Percentiles rank a stretch among this genome's conserved stretches.
Conservation (phyloP, 2,329 filamentous ascomycete genomes). For the Claviceps monticola region DNA sequence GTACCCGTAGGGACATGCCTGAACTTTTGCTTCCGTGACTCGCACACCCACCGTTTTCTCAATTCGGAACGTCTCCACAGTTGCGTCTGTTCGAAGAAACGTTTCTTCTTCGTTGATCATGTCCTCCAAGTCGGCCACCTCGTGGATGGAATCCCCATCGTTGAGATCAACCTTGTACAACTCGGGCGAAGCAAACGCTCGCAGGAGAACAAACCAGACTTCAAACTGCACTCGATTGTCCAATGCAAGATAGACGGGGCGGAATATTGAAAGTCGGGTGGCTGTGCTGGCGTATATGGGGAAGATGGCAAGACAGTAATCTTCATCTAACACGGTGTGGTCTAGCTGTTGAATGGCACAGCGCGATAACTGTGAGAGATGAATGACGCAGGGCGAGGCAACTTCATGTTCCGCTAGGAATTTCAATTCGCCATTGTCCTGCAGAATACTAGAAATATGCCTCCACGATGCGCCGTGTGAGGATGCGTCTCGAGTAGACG, state of each 20-base stretch:
- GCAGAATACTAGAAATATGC: conserved; percentile 79
- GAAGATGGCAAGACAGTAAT: conserved; percentile 90
- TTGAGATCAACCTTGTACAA: conserved; percentile 54
- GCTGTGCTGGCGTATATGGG: conserved; percentile 74
- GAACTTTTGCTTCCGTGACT: conserved; percentile 49
- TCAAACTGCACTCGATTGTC: conserved; percentile 87
- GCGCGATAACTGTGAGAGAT: conserved; percentile 76
- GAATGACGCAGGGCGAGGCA: conserved; percentile 66
- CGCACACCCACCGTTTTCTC: conserved; percentile 46
- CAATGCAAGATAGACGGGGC: conserved; percentile 79
- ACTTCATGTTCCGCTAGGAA: conserved; percentile 78
- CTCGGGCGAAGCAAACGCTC: conserved; percentile 85
- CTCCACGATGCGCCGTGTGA: conserved; percentile 57
- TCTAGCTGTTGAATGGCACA: conserved; percentile 86
- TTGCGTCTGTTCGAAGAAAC: conserved; percentile 23
- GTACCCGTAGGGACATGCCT: conserved; percentile 17
- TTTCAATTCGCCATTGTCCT: conserved; percentile 90
- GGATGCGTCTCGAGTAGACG: conserved; percentile 42
- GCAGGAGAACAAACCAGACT: conserved; percentile 87
- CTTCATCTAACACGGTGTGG: conserved; percentile 77
- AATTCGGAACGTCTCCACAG: conserved; percentile 38
- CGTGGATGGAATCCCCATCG: conserved; percentile 27
- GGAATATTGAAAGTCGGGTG: conserved; percentile 59
- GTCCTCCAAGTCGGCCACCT: conserved; percentile 23
- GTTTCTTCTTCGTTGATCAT: conserved; percentile 31